Evolutionary conservation across 192 early-diverging fungal species (phyloP).

Genomic region (Entrophospora sp.): DNA sequence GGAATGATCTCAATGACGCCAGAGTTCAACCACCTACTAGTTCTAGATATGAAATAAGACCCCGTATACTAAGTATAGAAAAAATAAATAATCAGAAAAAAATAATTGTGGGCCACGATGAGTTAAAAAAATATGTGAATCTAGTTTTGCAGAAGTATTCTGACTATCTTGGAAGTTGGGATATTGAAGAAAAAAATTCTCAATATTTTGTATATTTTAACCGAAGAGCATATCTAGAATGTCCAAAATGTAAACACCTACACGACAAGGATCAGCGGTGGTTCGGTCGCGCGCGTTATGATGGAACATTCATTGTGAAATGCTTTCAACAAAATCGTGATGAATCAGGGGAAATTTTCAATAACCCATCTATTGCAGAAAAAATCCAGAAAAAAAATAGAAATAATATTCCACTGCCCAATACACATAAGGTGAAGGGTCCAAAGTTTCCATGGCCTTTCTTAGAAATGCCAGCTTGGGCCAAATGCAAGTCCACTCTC

Average conservation of each 20-base stretch:
- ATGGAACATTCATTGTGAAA: slow-evolving; percentile 14
- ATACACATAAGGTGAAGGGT: not conserved
- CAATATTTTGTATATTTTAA: slow-evolving; percentile 12
- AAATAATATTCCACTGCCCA: not conserved
- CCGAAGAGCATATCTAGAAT: slow-evolving; percentile 13
- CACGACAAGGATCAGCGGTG: not conserved
- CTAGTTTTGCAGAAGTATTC: slow-evolving; percentile 14
- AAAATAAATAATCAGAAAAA: slow-evolving; percentile 13
- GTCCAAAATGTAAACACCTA: slow-evolving; percentile 6
- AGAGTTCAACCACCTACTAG: slow-evolving; percentile 12
- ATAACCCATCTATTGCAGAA: slow-evolving; percentile 6
- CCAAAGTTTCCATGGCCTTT: too few relatives aligned
- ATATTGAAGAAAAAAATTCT: not conserved
- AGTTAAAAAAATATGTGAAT: slow-evolving; percentile 14
- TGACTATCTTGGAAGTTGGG: slow-evolving; percentile 14
- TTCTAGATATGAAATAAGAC: slow-evolving; percentile 2
- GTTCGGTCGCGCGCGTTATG: not conserved
- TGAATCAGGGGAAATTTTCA: slow-evolving; percentile 7
- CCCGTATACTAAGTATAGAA: slow-evolving; percentile 8
- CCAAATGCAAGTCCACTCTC: not conserved
- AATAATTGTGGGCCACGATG: slow-evolving; percentile 10
- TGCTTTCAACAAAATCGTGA: slow-evolving; percentile 14
- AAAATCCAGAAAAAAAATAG: slow-evolving; percentile 16
- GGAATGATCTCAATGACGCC: slow-evolving; percentile 7
- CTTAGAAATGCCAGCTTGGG: slow-evolving; percentile 9